Evolutionary conservation across 139 green algal species (phyloP).

Genomic region (Helicosporidium sp.): DNA sequence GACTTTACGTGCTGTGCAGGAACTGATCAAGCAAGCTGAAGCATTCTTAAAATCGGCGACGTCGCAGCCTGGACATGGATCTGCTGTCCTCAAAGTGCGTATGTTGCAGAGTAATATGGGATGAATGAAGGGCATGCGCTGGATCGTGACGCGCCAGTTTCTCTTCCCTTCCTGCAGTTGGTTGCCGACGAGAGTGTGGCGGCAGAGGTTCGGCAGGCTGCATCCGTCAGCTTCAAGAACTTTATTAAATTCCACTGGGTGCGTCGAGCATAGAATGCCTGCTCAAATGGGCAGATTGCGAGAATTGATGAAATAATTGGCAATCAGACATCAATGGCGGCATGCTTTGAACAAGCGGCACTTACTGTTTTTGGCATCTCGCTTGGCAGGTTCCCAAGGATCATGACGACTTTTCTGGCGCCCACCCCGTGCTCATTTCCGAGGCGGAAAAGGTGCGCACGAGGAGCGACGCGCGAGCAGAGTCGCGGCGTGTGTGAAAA

Average conservation of each 20-base stretch:
- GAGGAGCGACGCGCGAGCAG: neutral
- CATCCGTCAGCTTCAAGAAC: constrained; percentile 96
- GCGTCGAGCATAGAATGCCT: no score
- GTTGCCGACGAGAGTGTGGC: constrained; percentile 31
- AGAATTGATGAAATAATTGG: no score
- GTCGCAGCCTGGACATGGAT: constrained; percentile 44
- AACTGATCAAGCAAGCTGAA: constrained; percentile 59
- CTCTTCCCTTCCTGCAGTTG: constrained; percentile 29
- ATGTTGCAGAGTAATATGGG: no score
- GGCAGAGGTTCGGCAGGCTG: constrained; percentile 58
- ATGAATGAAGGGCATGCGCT: no score
- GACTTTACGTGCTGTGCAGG: no score
- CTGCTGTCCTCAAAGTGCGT: constrained; percentile 49
- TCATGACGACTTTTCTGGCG: constrained; percentile 1
- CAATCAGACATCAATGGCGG: no score
- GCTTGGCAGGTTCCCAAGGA: constrained; percentile 1
- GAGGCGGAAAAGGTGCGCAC: constrained; percentile 5
- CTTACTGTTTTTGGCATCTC: no score
- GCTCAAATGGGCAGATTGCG: no score
- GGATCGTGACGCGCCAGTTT: neutral
- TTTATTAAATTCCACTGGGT: constrained; percentile 76
- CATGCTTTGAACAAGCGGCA: no score
- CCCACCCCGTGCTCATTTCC: neutral
- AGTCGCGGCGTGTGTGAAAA: no score
- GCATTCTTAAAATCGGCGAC: constrained; percentile 42